phyloP scores from a whole-genome alignment of 139 green algal species.

The Picochlorum sp. region DNA sequence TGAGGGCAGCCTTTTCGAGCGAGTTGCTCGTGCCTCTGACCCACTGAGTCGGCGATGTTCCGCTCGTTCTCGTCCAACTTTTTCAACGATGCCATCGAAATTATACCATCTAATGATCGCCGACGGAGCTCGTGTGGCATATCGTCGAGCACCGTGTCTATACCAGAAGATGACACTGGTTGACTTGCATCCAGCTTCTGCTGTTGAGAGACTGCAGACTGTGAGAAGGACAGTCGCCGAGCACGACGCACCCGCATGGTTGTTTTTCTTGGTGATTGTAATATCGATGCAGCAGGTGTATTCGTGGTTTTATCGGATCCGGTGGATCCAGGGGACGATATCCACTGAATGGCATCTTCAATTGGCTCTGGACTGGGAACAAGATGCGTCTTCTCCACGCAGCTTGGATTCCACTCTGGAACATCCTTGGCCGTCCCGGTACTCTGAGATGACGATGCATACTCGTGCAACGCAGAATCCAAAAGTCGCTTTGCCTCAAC shows the following conservation, averaged over 20 bases:
- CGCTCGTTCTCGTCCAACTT: conserved; percentile 6
- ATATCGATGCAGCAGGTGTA: background rate
- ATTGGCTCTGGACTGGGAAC: conserved; percentile 4
- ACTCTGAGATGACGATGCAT: background rate
- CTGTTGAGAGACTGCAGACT: background rate
- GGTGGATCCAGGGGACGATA: background rate
- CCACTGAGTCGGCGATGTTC: conserved; percentile 12
- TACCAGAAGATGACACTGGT: background rate
- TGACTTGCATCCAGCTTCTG: background rate
- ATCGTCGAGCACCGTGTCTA: conserved; percentile 9
- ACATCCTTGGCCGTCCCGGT: background rate
- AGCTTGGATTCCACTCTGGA: conserved; percentile 4
- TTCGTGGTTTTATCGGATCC: background rate
- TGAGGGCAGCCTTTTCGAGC: conserved; percentile 5
- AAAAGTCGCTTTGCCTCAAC: conserved; percentile 1
- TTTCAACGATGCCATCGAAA: conserved; percentile 16
- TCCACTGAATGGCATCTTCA: background rate
- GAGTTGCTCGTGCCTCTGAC: conserved; percentile 8
- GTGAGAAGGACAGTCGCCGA: background rate
- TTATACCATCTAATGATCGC: conserved; percentile 20
- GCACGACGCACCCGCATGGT: background rate
- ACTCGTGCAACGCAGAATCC: background rate
- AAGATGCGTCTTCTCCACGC: background rate
- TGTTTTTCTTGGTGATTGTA: background rate
- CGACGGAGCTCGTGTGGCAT: conserved; percentile 20